These are phyloP conservation scores for Salvia rosmarinus DNA, from an alignment of 257 asterid species.

Conservation along the genomic window DNA sequence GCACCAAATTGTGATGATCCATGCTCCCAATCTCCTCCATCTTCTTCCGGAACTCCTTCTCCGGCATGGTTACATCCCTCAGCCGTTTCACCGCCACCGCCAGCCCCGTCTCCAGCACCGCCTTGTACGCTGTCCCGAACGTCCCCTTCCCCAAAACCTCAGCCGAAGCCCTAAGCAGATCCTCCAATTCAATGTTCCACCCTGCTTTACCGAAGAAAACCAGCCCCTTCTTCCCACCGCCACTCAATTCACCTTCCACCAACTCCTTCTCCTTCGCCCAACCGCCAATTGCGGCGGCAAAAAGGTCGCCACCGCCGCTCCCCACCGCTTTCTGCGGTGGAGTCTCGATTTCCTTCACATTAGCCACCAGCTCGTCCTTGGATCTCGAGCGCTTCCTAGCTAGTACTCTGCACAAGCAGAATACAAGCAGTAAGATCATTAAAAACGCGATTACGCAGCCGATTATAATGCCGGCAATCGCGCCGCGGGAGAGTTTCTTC, in stretches of 20 bases:
- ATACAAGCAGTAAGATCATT: slow-evolving; percentile 48
- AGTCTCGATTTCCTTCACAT: slow-evolving; percentile 49
- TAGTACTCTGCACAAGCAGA: slow-evolving; percentile 55
- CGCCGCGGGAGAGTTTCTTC: slow-evolving; percentile 78
- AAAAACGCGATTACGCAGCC: slow-evolving; percentile 64
- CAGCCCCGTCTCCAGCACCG: slow-evolving; percentile 65
- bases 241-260: slow-evolving; percentile 31
- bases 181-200: slow-evolving; percentile 70
- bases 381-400: slow-evolving; percentile 44
- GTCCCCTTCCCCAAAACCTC: slow-evolving; percentile 98
- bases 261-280: slow-evolving; percentile 47
- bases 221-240: slow-evolving; percentile 55
- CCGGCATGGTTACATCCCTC: slow-evolving; percentile 68
- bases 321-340: slow-evolving; percentile 43
- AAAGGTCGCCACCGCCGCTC: slow-evolving; percentile 37
- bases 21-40: slow-evolving; percentile 81
- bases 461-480: slow-evolving; percentile 82
- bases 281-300: slow-evolving; percentile 48
- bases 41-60: slow-evolving; percentile 75
- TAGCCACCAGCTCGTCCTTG: slow-evolving; percentile 39
- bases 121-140: slow-evolving; percentile 89
- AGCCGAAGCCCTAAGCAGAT: slow-evolving; percentile 87
- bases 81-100: slow-evolving; percentile 87
- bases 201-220: slow-evolving; percentile 57
- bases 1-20: slow-evolving; percentile 75